These are phyloP conservation scores for Carnegiea gigantea DNA, from an alignment of 179 eudicot genomes.

Conservation along the genomic window DNA sequence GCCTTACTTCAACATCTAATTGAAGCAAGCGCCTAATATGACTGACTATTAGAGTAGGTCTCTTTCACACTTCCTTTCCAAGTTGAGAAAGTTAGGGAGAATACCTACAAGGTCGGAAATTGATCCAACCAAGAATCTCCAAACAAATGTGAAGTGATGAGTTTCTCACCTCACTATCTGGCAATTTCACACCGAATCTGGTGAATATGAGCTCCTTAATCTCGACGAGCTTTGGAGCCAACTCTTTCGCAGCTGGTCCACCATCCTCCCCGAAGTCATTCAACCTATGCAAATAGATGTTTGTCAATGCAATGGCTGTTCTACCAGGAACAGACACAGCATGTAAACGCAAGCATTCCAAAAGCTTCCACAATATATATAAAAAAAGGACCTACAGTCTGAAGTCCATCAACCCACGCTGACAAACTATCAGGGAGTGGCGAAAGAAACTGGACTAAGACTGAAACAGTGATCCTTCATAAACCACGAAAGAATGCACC, in stretches of 20 bases:
- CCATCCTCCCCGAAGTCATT: conserved; percentile 72
- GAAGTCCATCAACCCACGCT: no score
- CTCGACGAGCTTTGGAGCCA: conserved; percentile 47
- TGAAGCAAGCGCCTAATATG: background rate
- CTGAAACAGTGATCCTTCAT: no score
- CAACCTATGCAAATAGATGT: conserved; percentile 38
- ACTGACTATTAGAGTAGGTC: background rate
- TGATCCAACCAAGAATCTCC: background rate
- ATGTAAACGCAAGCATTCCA: background rate
- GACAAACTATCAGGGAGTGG: no score
- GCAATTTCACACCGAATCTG: conserved; percentile 36
- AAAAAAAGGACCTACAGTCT: no score
- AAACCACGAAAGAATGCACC: no score
- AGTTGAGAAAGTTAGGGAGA: background rate
- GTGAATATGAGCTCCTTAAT: conserved; percentile 32
- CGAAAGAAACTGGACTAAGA: no score
- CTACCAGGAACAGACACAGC: background rate
- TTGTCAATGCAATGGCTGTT: conserved; percentile 14
- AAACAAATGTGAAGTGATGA: background rate
- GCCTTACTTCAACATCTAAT: background rate
- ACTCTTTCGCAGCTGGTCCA: conserved; percentile 58
- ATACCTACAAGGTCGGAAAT: background rate
- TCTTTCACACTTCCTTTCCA: background rate
- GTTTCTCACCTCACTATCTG: conserved; percentile 42
- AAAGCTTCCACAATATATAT: background rate